Evolutionary conservation across 2,329 filamentous ascomycete species (phyloP).

Genomic region (Knoxdaviesia capensis): DNA sequence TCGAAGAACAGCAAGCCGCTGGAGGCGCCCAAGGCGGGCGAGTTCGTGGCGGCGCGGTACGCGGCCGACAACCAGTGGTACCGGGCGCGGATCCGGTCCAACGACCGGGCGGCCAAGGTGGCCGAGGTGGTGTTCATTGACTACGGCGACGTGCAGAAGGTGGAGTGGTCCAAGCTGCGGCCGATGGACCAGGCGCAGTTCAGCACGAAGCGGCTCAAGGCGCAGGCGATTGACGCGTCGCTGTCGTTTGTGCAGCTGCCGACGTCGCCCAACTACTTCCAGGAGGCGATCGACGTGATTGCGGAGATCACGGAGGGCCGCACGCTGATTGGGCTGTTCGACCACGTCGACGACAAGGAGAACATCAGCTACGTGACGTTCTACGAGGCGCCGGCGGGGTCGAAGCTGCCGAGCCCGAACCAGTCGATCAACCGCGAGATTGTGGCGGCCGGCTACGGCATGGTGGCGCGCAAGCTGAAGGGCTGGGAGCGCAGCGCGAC

Average conservation of each 20-base stretch:
- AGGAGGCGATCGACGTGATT: conserved; percentile 59
- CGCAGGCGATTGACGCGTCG: conserved; percentile 72
- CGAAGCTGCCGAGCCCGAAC: conserved; percentile 32
- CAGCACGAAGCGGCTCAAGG: conserved; percentile 57
- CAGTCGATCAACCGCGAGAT: conserved; percentile 84
- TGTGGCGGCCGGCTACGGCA: conserved; percentile 62
- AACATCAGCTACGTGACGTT: conserved; percentile 72
- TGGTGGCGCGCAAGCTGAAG: conserved; percentile 85
- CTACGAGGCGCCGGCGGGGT: conserved; percentile 52
- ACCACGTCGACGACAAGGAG: conserved; percentile 61
- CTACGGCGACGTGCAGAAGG: conserved; percentile 83
- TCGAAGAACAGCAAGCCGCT: conserved; percentile 60
- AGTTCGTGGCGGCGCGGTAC: conserved; percentile 82
- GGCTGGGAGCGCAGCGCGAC: conserved; percentile 61
- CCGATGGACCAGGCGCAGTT: conserved; percentile 67
- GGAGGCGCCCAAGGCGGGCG: conserved; percentile 70
- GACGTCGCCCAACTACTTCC: conserved; percentile 59
- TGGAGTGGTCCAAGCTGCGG: conserved; percentile 69
- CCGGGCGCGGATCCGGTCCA: conserved; percentile 72
- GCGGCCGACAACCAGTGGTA: conserved; percentile 86
- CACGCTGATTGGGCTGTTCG: conserved; percentile 75
- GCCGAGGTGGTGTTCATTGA: conserved; percentile 89
- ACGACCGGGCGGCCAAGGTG: conserved; percentile 76
- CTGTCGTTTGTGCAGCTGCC: conserved; percentile 84
- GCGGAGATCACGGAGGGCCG: conserved; percentile 54